Conservation (phyloP, 805 yeast genomes). For the Candida nanaspora region DNA sequence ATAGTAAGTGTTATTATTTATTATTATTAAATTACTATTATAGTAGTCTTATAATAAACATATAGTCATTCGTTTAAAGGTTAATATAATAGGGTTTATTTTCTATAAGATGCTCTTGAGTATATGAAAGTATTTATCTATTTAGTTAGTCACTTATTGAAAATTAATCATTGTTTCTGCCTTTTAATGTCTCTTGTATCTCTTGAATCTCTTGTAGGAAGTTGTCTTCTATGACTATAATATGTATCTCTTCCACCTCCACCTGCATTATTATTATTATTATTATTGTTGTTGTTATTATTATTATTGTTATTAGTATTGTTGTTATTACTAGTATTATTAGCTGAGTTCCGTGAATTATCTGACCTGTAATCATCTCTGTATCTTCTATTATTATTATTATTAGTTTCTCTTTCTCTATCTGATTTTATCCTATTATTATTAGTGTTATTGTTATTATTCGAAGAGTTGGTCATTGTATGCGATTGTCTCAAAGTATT, state of each 20-base stretch:
- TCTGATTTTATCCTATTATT: not conserved
- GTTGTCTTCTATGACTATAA: not conserved
- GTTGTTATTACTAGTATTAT: not conserved
- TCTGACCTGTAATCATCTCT: slow-evolving; percentile 1
- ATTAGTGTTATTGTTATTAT: no score
- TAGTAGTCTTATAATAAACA: no score
- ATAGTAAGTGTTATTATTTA: no score
- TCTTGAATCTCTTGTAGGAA: not conserved
- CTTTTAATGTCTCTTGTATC: slow-evolving; percentile 3
- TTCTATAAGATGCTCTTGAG: no score
- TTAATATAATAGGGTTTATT: no score
- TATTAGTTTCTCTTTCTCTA: not conserved
- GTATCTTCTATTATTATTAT: not conserved
- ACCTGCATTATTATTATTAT: not conserved
- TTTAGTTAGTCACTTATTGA: not conserved
- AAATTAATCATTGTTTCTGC: not conserved
- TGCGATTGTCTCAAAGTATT: no score
- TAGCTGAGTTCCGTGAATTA: not conserved
- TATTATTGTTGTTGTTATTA: not conserved
- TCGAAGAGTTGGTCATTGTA: no score
- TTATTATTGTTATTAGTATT: not conserved
- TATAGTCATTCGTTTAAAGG: no score
- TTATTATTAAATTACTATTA: no score
- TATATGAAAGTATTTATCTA: no score
- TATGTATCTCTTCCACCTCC: slow-evolving; percentile 1